Base-by-base conservation (phyloP, 2,329 filamentous ascomycete genomes). In the Endoconidiophora polonica region DNA sequence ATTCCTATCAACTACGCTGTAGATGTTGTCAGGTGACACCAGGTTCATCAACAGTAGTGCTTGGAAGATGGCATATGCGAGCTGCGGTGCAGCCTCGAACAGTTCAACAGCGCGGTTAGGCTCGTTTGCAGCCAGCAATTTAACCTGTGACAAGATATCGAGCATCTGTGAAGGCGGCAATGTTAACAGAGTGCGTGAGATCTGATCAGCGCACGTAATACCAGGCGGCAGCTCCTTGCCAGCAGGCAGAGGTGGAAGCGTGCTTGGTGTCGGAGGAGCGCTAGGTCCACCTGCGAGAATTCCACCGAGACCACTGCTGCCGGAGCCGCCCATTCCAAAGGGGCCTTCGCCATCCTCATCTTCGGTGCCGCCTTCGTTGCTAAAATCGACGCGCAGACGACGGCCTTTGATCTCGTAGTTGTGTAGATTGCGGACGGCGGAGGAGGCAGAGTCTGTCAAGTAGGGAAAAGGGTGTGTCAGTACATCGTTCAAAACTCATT, bases 31-130 rank as follows among this genome's bases (percentile, higher is more conserved):
- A 12, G 86, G 83, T 52, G 91, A 90, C 50, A 96, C 86, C 7
- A 96, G 78, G 43, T 87, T 86, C 77, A 96, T 91, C 37, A 95
- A 77, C 2, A 96, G 76, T 7, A 96, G 74, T 22, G 88, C 84
- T 66, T 96, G 90, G 67, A 96, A 96, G 56, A 96, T 83, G 52
- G 91, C 91, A 59, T 94, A 96, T 3, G 86, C 79, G 42, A 98
- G 78, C 66, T 98, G 91, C 0, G 91, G 91, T 1, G 88, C 87
- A 67, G 90, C 83, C 55, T 82, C 74, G 40, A 98, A 76, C 39
- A 96, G 77, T 60, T 94, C 86, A 0, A 82, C 87, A 3, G 88
- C 88, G 60, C 86, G 83, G 18, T 75, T 73, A 2, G 90, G 87
- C 58, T 96, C 87, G 22, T 74, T 77, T 46, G 79, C 77, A n/a